A percentile compares a stretch with the other conserved stretches of the same genome.
Conservation (phyloP, 2,329 filamentous ascomycete species). For the Ceratocystiopsis sp. region DNA sequence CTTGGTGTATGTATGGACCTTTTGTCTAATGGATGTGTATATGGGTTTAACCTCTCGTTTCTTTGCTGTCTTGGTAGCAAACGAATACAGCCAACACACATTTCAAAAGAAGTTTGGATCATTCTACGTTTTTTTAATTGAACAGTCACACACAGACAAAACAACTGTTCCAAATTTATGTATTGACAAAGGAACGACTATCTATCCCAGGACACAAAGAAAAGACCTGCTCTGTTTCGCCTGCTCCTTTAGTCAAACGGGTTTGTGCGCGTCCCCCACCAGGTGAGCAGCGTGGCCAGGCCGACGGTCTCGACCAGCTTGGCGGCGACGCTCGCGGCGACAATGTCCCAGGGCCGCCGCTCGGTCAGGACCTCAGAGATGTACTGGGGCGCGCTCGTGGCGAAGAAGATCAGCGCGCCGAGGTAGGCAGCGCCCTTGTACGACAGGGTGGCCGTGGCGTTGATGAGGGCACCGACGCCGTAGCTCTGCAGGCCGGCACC, state of each 20-base stretch:
- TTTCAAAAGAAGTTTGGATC: neutral
- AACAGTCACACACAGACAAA: too few relatives aligned
- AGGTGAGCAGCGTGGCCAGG: conserved; percentile 80
- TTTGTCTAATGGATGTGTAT: too few relatives aligned
- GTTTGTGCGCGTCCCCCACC: conserved; percentile 93
- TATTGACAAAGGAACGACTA: too few relatives aligned
- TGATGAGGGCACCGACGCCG: conserved; percentile 77
- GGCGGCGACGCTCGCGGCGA: conserved; percentile 68
- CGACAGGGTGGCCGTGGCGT: conserved; percentile 83
- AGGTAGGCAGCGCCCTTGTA: conserved; percentile 97
- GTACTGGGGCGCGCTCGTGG: conserved; percentile 77
- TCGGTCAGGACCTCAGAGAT: conserved; percentile 75
- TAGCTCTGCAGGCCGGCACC: conserved; percentile 83
- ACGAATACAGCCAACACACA: neutral
- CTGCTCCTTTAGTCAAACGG: conserved; percentile 55
- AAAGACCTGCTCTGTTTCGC: too few relatives aligned
- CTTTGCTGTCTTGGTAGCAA: neutral
- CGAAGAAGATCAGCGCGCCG: conserved; percentile 78
- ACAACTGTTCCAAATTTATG: too few relatives aligned
- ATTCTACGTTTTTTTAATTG: too few relatives aligned
- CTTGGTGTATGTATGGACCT: too few relatives aligned
- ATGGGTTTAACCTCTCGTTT: too few relatives aligned
- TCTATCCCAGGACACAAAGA: too few relatives aligned
- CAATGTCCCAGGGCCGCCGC: conserved; percentile 80
- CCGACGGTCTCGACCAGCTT: conserved; percentile 89